These are phyloP conservation scores for Phyllosticta ampelicida DNA, from an alignment of 2,329 filamentous ascomycete species.

Conservation along the genomic window DNA sequence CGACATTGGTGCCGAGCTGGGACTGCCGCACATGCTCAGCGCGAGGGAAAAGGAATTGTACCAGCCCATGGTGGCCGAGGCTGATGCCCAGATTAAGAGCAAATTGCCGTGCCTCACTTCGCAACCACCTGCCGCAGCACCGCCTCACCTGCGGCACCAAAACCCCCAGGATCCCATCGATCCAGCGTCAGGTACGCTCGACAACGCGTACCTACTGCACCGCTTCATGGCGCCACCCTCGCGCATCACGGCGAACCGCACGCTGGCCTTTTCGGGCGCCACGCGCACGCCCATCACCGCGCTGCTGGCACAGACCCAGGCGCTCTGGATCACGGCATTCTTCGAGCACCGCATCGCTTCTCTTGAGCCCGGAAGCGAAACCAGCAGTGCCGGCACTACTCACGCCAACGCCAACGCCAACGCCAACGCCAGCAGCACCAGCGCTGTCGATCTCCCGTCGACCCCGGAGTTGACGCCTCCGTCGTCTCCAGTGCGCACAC, in stretches of 20 bases:
- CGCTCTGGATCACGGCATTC: conserved; percentile 47
- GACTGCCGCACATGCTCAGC: conserved; percentile 11
- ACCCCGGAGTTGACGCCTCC: not conserved
- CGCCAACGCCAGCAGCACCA: not conserved
- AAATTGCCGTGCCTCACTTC: conserved; percentile 40
- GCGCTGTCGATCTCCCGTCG: not conserved
- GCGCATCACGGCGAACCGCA: conserved; percentile 18
- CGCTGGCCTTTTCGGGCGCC: conserved; percentile 32
- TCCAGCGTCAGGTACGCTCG: not conserved
- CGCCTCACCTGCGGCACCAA: not conserved
- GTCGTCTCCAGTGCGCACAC: not conserved
- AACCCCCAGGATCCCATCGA: not conserved
- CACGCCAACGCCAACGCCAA: not conserved
- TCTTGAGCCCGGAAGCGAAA: conserved; percentile 8
- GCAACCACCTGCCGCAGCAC: not conserved
- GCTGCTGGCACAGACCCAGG: conserved; percentile 27
- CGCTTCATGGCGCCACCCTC: conserved; percentile 33
- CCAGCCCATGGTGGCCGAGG: conserved; percentile 18
- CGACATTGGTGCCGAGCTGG: conserved; percentile 15
- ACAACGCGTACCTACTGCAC: conserved; percentile 33
- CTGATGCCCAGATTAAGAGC: conserved; percentile 42
- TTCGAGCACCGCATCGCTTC: conserved; percentile 40
- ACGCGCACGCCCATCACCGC: conserved; percentile 28
- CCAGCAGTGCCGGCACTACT: not conserved
- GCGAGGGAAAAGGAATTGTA: not conserved